Evolutionary conservation across 345 rosid genomes (phyloP), one percentile per base, ranked within the genome.

Genomic region (Turritis glabra): DNA sequence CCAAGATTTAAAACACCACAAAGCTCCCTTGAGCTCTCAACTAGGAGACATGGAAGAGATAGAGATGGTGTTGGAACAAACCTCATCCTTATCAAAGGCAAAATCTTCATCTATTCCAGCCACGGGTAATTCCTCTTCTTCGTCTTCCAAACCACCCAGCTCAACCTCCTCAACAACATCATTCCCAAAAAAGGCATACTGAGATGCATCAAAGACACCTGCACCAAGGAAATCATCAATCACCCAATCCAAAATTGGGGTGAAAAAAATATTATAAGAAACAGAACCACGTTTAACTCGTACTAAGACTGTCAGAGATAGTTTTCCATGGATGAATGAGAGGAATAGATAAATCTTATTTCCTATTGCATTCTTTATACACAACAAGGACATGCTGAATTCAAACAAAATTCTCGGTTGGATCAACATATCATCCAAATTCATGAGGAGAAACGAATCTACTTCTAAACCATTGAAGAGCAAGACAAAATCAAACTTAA

Each of bases 71-170:
- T 8, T 14, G 59, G 63, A 15, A 51, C 15, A 65, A 80, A 89
- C 96, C 91, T 91, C 92, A 67, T 86, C 89, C 80, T 73, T 82
- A 48, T 81, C 83, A 77, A 77, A 89, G 29, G 83, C 64, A 76
- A 88, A 86, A 61, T 82, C 91, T 69, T 91, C 91, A 30, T 81
- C 96, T 43, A 79, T 48, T 37, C 80, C 89, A 53, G 69, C 72
- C 0, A 82, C 51, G 2, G 83, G 83, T 29, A 75, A 62, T 26
- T 47, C 79, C 26, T 67, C 90, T 44, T 80, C 96, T 14, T 84
- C 97, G 2, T 93, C 97, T 41, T 90, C 98, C 73, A 94, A 82
- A 26, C 98, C 98, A 22, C 97, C 98, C 64, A 94, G 78, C 82
- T 91, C 98, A 73, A 91, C 88, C 80, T 91, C 98, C 82, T 91